Evolutionary conservation across 306 rosid species (phyloP), one percentile per base, ranked within the genome.

Genomic region (Quercus dentata): DNA sequence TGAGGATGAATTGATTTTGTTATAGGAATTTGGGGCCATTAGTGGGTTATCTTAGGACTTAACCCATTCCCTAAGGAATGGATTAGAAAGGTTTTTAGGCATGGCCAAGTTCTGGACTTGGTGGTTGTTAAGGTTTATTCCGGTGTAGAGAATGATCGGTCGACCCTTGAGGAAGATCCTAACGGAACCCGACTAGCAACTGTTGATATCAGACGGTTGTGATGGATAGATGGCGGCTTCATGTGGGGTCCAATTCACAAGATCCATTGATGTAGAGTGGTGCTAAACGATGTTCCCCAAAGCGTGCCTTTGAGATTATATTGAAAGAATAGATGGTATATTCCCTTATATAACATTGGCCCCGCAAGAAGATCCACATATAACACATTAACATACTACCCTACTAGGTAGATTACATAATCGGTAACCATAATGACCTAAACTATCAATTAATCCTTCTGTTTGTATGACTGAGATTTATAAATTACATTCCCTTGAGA

Each of bases 261-360:
- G 90, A 81, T 94, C 96, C 23, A 82, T 76, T 64, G 98, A 94
- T 11, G 92, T 85, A 3, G 97, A 94, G 71, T 94, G 98, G 56
- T 92, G 97, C 98, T 97, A 94, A 1, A 90, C 94, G 15, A 89
- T 90, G 59, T 92, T 84, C 2, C 96, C 98, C 98, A n/a, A n/a
- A n/a, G n/a, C n/a, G 86, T 90, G 18, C 90, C 96, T 58, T 83
- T 71, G 0, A 96, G 98, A 56, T 92, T 94, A 80, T 87, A 92
- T 79, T 92, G 98, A n/a, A 91, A 92, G 86, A 94, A 94, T 1
- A 94, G 59, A 73, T 94, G 98, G 74, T 94, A 94, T 4, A 88
- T n/a, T 57, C 93, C 97, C 23, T 81, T 86, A 76, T 86, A 89
- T 19, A 71, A 41, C 89, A 94, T 8, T 77, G 97, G 97, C 13